Conservation (phyloP, 768 basidiomycete genomes). For the Mycena haematopus region DNA sequence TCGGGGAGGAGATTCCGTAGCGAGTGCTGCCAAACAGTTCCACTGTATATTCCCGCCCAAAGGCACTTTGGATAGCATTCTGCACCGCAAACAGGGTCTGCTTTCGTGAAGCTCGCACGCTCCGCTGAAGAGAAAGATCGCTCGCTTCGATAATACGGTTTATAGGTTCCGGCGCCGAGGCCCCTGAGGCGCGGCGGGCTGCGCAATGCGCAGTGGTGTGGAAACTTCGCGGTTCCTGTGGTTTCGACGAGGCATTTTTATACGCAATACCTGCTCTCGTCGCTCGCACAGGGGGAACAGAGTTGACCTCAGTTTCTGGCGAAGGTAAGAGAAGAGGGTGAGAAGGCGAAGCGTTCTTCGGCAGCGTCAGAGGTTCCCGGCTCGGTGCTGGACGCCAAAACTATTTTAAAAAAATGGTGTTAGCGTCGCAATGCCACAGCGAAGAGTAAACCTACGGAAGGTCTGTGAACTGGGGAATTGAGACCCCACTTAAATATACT, state of each 20-base stretch:
- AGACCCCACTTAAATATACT: slow-evolving; percentile 17
- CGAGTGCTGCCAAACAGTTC: slow-evolving; percentile 32
- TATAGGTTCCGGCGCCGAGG: too few relatives aligned
- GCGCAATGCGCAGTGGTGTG: slow-evolving; percentile 10
- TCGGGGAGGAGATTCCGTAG: slow-evolving; percentile 29
- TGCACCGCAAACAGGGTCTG: slow-evolving; percentile 16
- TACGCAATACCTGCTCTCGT: slow-evolving; percentile 22
- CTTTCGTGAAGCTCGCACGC: background rate
- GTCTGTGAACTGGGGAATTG: slow-evolving; percentile 2
- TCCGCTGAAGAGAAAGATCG: background rate
- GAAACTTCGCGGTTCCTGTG: background rate
- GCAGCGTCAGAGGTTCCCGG: slow-evolving; percentile 7
- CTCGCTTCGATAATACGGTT: background rate
- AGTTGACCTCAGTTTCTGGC: background rate
- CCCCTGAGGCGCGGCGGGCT: background rate
- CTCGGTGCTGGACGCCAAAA: slow-evolving; percentile 19
- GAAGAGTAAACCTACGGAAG: slow-evolving; percentile 1
- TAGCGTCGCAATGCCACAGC: background rate
- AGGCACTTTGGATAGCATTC: slow-evolving; percentile 14
- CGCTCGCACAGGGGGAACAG: slow-evolving; percentile 4
- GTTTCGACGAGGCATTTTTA: background rate
- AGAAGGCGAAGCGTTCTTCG: background rate
- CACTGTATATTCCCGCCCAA: slow-evolving; percentile 24
- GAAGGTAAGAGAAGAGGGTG: background rate
- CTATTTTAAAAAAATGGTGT: background rate